Evolutionary conservation across 2,329 filamentous ascomycete species (phyloP), one percentile per base, ranked within the genome.

Genomic region (Ophiocordyceps robertsii): DNA sequence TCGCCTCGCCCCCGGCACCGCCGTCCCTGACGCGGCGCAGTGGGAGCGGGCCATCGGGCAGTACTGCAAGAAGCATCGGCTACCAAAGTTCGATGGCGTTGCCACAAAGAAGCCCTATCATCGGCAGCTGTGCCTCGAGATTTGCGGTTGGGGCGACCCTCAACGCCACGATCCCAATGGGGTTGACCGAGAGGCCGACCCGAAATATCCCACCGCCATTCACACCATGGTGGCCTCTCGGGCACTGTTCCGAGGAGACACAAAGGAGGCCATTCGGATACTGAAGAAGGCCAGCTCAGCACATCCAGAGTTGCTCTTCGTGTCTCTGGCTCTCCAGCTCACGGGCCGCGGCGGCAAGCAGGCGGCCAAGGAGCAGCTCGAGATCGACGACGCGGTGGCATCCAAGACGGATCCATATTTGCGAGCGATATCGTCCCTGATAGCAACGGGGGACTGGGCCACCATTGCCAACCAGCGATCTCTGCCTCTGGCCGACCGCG

Each of bases 141-240:
- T 89, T 17, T 89, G 82, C 53, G 73, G 77, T 39, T 86, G 82
- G 77, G 77, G 82, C 69, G 78, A 60, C 66, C 73, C 44, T 54
- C 70, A 50, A 62, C 68, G 51, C 43, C 58, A 69, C 37, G 64
- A 69, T 36, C 59, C 62, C 12, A 61, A 67, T 37, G 67, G 66
- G 19, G 53, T 61, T 14, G 66, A 69, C 60, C 55, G 59, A 29
- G 63, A 65, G 9, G 60, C 59, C 27, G 62, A 60, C 31, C 57
- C 67, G 1, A 69, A 69, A 44, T 68, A 67, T 48, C 68, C 66
- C n/a, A 75, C 71, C 1, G 68, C 69, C 2, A 66, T 66, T 48
- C 68, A 84, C 54, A 88, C 86, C 40, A 84, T 83, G 69, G 80
- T 81, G 11, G 82, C 87, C 19, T 84, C 84, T 0, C 75, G 82